Percentiles rank a stretch among this genome's conserved stretches.
Evolutionary conservation across 768 basidiomycete species (phyloP).

Genomic region (Panellus pusillus): DNA sequence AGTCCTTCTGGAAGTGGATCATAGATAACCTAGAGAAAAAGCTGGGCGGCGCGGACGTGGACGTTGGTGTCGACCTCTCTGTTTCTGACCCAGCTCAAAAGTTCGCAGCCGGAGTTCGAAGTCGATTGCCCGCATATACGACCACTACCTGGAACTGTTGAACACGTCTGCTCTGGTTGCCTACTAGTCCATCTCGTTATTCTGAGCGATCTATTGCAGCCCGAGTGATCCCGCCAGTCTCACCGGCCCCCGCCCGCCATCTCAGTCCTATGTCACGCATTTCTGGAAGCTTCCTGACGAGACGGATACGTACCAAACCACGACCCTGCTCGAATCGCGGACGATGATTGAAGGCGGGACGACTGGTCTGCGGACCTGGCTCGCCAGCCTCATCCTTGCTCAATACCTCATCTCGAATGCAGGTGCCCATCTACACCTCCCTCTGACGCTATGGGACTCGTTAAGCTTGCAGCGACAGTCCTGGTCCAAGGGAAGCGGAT

Average conservation of each 20-base stretch:
- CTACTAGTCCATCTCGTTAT: slow-evolving; percentile 4
- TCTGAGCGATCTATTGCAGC: slow-evolving; percentile 12
- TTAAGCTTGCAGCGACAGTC: slow-evolving; percentile 32
- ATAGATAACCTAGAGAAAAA: slow-evolving; percentile 54
- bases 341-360: slow-evolving; percentile 75
- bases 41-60: slow-evolving; percentile 44
- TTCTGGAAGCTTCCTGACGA: slow-evolving; percentile 48
- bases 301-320: slow-evolving; percentile 34
- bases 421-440: neutral
- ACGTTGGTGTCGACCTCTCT: slow-evolving; percentile 19
- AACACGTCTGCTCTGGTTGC: slow-evolving; percentile 26
- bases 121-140: slow-evolving; percentile 67
- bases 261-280: slow-evolving; percentile 65
- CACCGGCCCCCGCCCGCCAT: slow-evolving; percentile 36
- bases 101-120: slow-evolving; percentile 48
- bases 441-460: neutral
- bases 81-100: neutral
- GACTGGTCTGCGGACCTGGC: slow-evolving; percentile 80
- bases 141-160: slow-evolving; percentile 55
- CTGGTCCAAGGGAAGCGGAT: slow-evolving; percentile 46
- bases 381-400: slow-evolving; percentile 65
- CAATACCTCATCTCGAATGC: slow-evolving; percentile 61
- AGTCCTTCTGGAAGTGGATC: slow-evolving; percentile 73
- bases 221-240: slow-evolving; percentile 23
- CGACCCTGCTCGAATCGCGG: slow-evolving; percentile 72